Percentiles rank a stretch among this genome's conserved stretches.
These are phyloP conservation scores for Mallotus repandus DNA, from an alignment of 441 rosid species.

Conservation along the genomic window DNA sequence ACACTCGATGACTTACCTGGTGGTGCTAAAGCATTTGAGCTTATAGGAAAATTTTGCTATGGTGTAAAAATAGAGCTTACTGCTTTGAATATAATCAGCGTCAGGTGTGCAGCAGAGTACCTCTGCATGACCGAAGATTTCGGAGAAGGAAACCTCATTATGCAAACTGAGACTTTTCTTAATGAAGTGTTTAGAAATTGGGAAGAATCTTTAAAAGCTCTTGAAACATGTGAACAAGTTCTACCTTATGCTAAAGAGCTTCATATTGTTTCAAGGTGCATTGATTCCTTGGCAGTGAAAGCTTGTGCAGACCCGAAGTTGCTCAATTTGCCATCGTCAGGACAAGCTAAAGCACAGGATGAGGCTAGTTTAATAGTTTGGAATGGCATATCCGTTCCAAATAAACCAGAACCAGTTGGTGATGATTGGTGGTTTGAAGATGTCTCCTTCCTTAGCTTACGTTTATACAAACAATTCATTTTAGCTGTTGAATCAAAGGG, in stretches of 20 bases:
- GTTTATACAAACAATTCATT: conserved; percentile 61
- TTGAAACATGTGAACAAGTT: conserved; percentile 69
- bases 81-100: conserved; percentile 55
- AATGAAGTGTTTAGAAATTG: conserved; percentile 58
- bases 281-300: conserved; percentile 70
- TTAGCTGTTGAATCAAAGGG: conserved; percentile 59
- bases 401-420: conserved; percentile 29
- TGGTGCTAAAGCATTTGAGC: conserved; percentile 65
- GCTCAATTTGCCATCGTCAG: conserved; percentile 57
- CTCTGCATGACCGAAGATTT: conserved; percentile 76
- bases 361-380: conserved; percentile 42
- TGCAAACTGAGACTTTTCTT: conserved; percentile 63
- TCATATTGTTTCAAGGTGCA: conserved; percentile 73
- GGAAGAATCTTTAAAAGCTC: conserved; percentile 71
- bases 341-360: conserved; percentile 24
- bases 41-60: conserved; percentile 84
- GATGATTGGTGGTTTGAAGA: conserved; percentile 93
- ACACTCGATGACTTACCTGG: conserved; percentile 75
- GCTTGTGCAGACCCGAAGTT: conserved; percentile 65
- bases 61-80: conserved; percentile 73
- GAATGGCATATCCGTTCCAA: conserved; percentile 71
- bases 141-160: conserved; percentile 75
- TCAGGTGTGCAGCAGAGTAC: conserved; percentile 85
- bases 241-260: conserved; percentile 67
- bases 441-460: conserved; percentile 51